These are phyloP conservation scores for Acacia concinna DNA, from an alignment of 331 rosid species.

Conservation along the genomic window DNA sequence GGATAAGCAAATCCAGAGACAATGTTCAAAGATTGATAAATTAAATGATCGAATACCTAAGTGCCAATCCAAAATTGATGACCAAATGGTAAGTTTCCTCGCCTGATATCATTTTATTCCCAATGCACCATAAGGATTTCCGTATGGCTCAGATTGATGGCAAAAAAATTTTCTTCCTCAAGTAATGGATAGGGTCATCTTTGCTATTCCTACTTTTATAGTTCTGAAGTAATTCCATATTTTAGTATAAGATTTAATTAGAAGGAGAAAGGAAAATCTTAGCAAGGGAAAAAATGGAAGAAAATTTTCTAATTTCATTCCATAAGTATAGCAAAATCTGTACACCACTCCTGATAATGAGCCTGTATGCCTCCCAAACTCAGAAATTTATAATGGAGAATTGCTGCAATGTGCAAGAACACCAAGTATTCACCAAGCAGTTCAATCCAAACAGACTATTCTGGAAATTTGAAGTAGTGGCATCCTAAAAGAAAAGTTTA, in stretches of 20 bases:
- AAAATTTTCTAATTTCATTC: neutral
- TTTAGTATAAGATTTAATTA: neutral
- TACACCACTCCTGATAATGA: neutral
- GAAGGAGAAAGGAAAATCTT: neutral
- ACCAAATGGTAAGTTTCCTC: conserved; percentile 51
- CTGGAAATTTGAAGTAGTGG: neutral
- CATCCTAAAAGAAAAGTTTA: neutral
- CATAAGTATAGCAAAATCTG: neutral
- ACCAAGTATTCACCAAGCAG: neutral
- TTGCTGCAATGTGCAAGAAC: neutral
- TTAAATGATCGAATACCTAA: conserved; percentile 70
- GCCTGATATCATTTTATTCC: neutral
- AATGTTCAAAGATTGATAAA: conserved; percentile 54
- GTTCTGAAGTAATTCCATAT: neutral
- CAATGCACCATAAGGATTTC: neutral
- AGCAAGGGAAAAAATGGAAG: neutral
- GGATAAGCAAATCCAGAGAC: conserved; percentile 60
- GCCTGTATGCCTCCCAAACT: neutral
- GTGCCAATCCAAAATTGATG: conserved; percentile 79
- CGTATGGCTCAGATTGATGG: neutral
- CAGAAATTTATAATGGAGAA: neutral
- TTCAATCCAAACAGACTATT: neutral
- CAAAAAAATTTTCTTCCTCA: conserved; percentile 3
- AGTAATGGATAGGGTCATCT: neutral
- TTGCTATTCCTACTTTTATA: neutral